phyloP scores from a whole-genome alignment of 805 yeast genomes.

The Maudiozyma saulgeensis region DNA sequence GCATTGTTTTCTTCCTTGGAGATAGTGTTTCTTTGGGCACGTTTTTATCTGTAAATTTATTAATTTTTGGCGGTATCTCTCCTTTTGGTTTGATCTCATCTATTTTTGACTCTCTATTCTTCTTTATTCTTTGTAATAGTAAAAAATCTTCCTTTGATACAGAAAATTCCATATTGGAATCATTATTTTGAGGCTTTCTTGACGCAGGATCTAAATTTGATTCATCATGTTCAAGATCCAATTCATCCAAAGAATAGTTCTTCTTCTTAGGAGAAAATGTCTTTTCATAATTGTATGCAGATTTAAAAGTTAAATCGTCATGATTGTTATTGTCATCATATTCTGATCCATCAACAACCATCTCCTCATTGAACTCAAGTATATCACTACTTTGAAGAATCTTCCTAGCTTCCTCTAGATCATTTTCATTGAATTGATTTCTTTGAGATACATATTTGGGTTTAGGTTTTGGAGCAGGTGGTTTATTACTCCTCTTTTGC shows the following conservation, averaged over 20 bases:
- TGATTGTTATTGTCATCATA: not conserved
- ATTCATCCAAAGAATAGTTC: conserved; percentile 3
- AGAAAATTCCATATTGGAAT: not conserved
- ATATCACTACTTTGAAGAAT: not conserved
- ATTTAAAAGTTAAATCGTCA: conserved; percentile 16
- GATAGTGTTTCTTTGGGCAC: not conserved
- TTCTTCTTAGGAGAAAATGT: conserved; percentile 21
- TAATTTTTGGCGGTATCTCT: not conserved
- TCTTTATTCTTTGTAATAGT: conserved; percentile 17
- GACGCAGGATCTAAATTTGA: no score
- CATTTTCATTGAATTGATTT: not conserved
- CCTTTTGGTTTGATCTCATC: not conserved
- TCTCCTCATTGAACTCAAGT: not conserved
- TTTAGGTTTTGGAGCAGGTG: not conserved
- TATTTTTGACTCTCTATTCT: not conserved
- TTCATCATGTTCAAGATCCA: conserved; percentile 3
- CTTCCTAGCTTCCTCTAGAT: conserved; percentile 1
- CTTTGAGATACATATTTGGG: not conserved
- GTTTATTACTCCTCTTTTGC: not conserved
- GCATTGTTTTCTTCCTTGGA: conserved; percentile 4
- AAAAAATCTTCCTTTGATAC: conserved; percentile 25
- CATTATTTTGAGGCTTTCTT: not conserved
- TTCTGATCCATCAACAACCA: not conserved
- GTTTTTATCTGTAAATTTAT: not conserved
- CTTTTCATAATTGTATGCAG: conserved; percentile 27